These are phyloP conservation scores for Stereocaulon alpinum DNA, from an alignment of 495 filamentous ascomycete species.

Conservation along the genomic window DNA sequence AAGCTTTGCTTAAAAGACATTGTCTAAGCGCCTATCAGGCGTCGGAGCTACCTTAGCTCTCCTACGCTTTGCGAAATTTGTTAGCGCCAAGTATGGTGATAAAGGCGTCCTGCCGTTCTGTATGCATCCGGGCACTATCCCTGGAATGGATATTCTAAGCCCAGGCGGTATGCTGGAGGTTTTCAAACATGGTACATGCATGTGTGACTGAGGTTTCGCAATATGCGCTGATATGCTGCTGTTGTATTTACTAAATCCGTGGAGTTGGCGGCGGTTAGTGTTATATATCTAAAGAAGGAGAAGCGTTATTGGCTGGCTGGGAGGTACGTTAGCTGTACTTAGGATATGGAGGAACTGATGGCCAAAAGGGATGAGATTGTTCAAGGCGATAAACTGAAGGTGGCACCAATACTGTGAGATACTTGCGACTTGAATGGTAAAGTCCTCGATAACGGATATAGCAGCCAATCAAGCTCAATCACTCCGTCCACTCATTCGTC, in stretches of 20 bases:
- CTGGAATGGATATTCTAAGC: conserved; percentile 28
- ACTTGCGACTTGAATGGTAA: neutral
- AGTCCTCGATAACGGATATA: too few species aligned
- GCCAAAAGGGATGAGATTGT: conserved; percentile 35
- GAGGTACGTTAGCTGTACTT: conserved; percentile 29
- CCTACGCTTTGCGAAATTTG: conserved; percentile 34
- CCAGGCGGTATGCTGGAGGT: conserved; percentile 9
- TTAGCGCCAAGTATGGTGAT: conserved; percentile 32
- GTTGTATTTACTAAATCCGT: conserved; percentile 24
- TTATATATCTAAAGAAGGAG: conserved; percentile 31
- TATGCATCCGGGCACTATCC: conserved; percentile 37
- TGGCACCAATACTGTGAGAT: conserved; percentile 27
- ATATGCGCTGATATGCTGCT: neutral
- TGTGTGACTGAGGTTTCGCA: neutral
- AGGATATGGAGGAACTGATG: conserved; percentile 40
- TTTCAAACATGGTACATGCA: conserved; percentile 2
- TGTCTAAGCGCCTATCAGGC: conserved; percentile 32
- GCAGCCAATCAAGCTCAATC: too few species aligned
- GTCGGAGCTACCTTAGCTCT: conserved; percentile 35
- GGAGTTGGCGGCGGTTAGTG: conserved; percentile 30
- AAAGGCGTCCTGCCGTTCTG: conserved; percentile 32
- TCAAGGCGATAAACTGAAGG: conserved; percentile 32
- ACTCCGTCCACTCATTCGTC: too few species aligned
- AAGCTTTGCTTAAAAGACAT: conserved; percentile 20
- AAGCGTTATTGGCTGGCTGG: conserved; percentile 32